Evolutionary conservation across 208 protist species (phyloP).

Genomic region (Crithidia brevicula): DNA sequence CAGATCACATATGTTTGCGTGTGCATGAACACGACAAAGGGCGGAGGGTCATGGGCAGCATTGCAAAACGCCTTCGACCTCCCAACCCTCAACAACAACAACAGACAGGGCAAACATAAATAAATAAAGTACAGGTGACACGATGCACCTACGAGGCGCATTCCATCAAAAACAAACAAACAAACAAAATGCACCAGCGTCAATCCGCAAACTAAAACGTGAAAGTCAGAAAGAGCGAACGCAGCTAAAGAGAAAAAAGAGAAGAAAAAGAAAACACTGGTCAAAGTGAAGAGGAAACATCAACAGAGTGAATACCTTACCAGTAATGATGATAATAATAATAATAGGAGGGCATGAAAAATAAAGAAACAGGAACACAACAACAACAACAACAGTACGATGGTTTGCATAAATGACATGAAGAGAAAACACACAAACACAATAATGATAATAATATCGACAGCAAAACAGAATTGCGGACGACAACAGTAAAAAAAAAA

Average conservation of each 20-base stretch:
- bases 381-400: neutral
- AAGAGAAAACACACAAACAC: neutral
- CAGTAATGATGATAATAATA: neutral
- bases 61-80: too few relatives aligned
- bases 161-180: neutral
- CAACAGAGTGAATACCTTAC: too few relatives aligned
- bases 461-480: neutral
- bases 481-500: too few relatives aligned
- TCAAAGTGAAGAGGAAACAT: too few relatives aligned
- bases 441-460: neutral
- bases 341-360: neutral
- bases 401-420: neutral
- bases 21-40: neutral
- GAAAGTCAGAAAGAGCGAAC: neutral
- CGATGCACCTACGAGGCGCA: too few relatives aligned
- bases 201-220: too few relatives aligned
- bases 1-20: too few relatives aligned
- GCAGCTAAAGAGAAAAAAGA: neutral
- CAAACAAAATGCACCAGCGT: neutral
- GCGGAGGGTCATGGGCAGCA: too few relatives aligned
- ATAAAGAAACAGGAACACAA: neutral
- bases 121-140: too few relatives aligned
- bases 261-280: neutral
- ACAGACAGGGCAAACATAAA: slow-evolving; percentile 1
- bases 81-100: too few relatives aligned